These are phyloP conservation scores for Prototheca wickerhamii DNA, from an alignment of 163 green algal genomes.

Conservation along the genomic window DNA sequence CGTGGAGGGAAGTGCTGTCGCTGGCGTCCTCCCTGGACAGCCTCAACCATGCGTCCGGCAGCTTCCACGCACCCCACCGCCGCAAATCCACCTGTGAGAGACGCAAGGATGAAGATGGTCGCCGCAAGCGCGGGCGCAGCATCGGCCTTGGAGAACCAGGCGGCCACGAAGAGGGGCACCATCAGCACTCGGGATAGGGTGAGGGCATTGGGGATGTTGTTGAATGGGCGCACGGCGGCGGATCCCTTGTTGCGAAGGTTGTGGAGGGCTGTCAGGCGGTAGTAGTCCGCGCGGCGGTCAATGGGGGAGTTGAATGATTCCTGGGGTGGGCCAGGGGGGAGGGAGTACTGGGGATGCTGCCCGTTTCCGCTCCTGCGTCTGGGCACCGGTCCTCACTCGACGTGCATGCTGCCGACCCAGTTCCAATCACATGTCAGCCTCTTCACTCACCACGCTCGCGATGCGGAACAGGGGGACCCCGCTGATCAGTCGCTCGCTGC, in stretches of 20 bases:
- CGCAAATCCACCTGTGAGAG: constrained; percentile 17
- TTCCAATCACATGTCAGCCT: neutral
- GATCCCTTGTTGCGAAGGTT: constrained; percentile 3
- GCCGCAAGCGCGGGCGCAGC: constrained; percentile 16
- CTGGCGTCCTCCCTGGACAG: neutral
- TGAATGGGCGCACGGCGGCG: constrained; percentile 36
- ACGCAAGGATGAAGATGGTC: constrained; percentile 24
- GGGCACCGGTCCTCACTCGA: neutral
- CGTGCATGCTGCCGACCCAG: neutral
- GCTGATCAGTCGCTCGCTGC: constrained; percentile 8
- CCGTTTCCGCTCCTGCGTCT: no score
- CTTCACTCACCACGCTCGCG: constrained; percentile 2
- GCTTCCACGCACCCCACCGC: neutral
- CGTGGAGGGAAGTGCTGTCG: neutral
- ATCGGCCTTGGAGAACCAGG: constrained; percentile 32
- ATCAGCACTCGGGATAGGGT: constrained; percentile 58
- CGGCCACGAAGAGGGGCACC: constrained; percentile 52
- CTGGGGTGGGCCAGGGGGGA: constrained; percentile 14
- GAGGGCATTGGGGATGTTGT: constrained; percentile 63
- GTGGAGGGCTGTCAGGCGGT: constrained; percentile 33
- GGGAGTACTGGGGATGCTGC: no score
- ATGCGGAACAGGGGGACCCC: constrained; percentile 16
- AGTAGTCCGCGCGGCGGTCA: constrained; percentile 58
- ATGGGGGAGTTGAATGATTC: constrained; percentile 59
- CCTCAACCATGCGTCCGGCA: neutral